A percentile compares a stretch with the other conserved stretches of the same genome.
Conservation (phyloP, 202 grass and related monocot species). For the Schoenoplectus triqueter region DNA sequence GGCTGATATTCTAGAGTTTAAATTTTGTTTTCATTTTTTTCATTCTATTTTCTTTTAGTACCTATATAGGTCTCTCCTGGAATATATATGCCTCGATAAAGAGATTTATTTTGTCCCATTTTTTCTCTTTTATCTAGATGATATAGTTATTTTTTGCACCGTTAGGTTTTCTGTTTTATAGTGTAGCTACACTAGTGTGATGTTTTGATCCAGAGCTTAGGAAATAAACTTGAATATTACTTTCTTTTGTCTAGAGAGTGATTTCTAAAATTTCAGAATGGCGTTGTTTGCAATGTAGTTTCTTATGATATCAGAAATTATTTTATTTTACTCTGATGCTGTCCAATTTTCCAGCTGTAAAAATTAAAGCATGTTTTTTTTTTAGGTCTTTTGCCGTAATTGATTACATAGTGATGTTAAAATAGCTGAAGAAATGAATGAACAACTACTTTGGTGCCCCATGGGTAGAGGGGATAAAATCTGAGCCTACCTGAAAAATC, state of each 20-base stretch:
- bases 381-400: neutral
- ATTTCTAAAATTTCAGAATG: slow-evolving; percentile 22
- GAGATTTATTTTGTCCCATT: slow-evolving; percentile 15
- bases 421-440: neutral
- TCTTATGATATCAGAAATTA: neutral
- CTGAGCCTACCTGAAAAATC: too few relatives aligned
- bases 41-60: slow-evolving; percentile 17
- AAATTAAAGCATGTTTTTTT: neutral
- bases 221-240: slow-evolving; percentile 7
- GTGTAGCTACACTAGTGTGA: slow-evolving; percentile 16
- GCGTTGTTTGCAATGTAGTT: neutral
- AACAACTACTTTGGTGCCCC: neutral
- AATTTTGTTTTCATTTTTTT: slow-evolving; percentile 36
- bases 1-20: slow-evolving; percentile 16
- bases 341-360: neutral
- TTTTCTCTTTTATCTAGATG: slow-evolving; percentile 34
- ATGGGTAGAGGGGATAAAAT: too few relatives aligned
- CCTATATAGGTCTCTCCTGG: slow-evolving; percentile 30
- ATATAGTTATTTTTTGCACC: slow-evolving; percentile 26
- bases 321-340: neutral
- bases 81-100: slow-evolving; percentile 32
- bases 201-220: slow-evolving; percentile 20
- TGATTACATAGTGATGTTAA: neutral
- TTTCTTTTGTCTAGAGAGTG: neutral
- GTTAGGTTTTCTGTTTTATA: slow-evolving; percentile 18